These are phyloP conservation scores for Vigna trinervia DNA, from an alignment of 306 rosid species.

Conservation along the genomic window DNA sequence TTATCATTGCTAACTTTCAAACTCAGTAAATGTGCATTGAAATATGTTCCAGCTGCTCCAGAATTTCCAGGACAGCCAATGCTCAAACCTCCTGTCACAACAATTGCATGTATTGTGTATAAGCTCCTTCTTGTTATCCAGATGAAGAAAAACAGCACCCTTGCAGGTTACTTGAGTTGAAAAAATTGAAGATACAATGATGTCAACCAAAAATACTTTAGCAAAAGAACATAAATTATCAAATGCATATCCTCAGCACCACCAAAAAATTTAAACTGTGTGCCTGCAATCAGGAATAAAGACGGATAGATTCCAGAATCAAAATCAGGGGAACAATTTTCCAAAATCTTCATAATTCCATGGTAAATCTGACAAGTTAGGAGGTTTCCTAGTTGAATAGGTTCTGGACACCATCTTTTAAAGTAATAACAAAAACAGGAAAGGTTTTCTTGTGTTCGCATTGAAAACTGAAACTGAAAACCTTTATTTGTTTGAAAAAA, in stretches of 20 bases:
- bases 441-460: background rate
- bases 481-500: slow-evolving; percentile 21
- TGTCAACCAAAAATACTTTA: slow-evolving; percentile 29
- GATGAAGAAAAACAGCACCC: slow-evolving; percentile 1
- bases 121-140: slow-evolving; percentile 39
- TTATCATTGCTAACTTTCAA: slow-evolving; percentile 93
- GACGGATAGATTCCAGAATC: slow-evolving; percentile 20
- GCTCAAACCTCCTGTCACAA: slow-evolving; percentile 86
- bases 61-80: slow-evolving; percentile 91
- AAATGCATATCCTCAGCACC: slow-evolving; percentile 26
- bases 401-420: slow-evolving; percentile 10
- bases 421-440: slow-evolving; percentile 19
- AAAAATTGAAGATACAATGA: slow-evolving; percentile 23
- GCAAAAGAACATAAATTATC: slow-evolving; percentile 27
- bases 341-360: background rate
- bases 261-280: slow-evolving; percentile 23
- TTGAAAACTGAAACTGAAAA: slow-evolving; percentile 31
- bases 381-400: slow-evolving; percentile 4
- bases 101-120: slow-evolving; percentile 37
- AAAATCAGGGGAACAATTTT: slow-evolving; percentile 27
- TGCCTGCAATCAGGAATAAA: background rate
- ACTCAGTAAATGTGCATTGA: slow-evolving; percentile 88
- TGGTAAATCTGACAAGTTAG: background rate
- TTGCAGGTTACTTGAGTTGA: slow-evolving; percentile 27
- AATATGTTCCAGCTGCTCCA: slow-evolving; percentile 99